phyloP scores from a whole-genome alignment of 148 eudicot genomes.

The Dianthus caryophyllus region DNA sequence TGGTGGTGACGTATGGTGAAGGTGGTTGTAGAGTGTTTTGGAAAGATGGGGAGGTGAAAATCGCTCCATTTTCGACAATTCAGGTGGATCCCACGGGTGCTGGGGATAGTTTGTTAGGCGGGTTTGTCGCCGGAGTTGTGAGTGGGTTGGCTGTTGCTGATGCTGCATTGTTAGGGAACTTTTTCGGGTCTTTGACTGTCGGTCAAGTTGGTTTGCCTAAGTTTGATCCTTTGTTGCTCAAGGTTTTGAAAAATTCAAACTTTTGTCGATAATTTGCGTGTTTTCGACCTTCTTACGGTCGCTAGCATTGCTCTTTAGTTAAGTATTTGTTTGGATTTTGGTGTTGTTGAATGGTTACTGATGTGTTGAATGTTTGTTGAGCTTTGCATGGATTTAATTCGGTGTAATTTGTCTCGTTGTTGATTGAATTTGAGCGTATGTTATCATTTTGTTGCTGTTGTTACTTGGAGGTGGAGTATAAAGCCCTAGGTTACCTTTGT shows the following conservation, averaged over 20 bases:
- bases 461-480: not conserved
- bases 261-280: not conserved
- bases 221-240: slow-evolving; percentile 54
- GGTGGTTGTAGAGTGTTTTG: slow-evolving; percentile 81
- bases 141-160: slow-evolving; percentile 67
- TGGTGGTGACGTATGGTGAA: slow-evolving; percentile 75
- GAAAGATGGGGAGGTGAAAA: slow-evolving; percentile 52
- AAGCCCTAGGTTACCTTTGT: no score
- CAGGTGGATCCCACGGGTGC: slow-evolving; percentile 98
- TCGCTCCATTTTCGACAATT: slow-evolving; percentile 56
- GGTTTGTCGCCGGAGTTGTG: slow-evolving; percentile 70
- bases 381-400: not conserved
- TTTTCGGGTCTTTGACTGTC: slow-evolving; percentile 90
- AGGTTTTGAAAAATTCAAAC: slow-evolving; percentile 42
- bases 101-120: slow-evolving; percentile 88
- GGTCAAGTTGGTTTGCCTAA: slow-evolving; percentile 68
- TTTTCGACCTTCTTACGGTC: no score
- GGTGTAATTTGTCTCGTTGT: not conserved
- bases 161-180: slow-evolving; percentile 90
- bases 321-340: not conserved
- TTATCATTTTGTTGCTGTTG: not conserved
- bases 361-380: not conserved
- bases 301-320: no score
- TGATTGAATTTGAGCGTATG: not conserved
- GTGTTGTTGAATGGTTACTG: not conserved